These are phyloP conservation scores for Blastomyces percursus DNA, from an alignment of 2,329 filamentous ascomycete species.

Conservation along the genomic window DNA sequence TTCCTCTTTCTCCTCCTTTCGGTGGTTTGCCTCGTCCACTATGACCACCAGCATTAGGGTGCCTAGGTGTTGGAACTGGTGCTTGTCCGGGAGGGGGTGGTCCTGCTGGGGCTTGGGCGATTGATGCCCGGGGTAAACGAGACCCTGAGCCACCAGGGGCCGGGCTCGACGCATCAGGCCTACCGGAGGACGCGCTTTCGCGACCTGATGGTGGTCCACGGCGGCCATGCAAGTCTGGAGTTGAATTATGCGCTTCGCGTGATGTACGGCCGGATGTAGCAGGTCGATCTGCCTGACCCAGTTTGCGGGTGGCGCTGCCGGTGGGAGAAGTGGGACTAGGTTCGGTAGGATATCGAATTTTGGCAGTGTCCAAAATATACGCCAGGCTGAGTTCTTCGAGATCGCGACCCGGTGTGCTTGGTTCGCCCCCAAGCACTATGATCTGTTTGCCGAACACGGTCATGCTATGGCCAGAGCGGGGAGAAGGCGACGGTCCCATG, in stretches of 20 bases:
- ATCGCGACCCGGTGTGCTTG: conserved; percentile 72
- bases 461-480: conserved; percentile 95
- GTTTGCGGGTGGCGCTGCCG: conserved; percentile 33
- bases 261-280: conserved; percentile 33
- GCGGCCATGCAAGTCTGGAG: conserved; percentile 27
- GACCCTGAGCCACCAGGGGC: conserved; percentile 39
- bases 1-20: conserved; percentile 36
- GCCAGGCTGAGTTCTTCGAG: conserved; percentile 76
- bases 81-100: conserved; percentile 55
- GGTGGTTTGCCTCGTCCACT: conserved; percentile 40
- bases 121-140: conserved; percentile 49
- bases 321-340: conserved; percentile 29
- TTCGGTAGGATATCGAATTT: conserved; percentile 93
- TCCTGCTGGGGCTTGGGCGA: conserved; percentile 49
- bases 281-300: conserved; percentile 34
- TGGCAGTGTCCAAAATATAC: conserved; percentile 86
- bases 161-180: conserved; percentile 22
- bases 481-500: conserved; percentile 92
- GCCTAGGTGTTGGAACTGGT: conserved; percentile 49
- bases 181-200: conserved; percentile 29
- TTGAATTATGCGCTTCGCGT: conserved; percentile 32
- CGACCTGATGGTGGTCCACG: conserved; percentile 23
- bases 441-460: conserved; percentile 87
- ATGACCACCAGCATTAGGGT: conserved; percentile 30
- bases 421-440: conserved; percentile 85